Base-by-base conservation (phyloP, 768 basidiomycete species). In the Pleurotus eryngii region DNA sequence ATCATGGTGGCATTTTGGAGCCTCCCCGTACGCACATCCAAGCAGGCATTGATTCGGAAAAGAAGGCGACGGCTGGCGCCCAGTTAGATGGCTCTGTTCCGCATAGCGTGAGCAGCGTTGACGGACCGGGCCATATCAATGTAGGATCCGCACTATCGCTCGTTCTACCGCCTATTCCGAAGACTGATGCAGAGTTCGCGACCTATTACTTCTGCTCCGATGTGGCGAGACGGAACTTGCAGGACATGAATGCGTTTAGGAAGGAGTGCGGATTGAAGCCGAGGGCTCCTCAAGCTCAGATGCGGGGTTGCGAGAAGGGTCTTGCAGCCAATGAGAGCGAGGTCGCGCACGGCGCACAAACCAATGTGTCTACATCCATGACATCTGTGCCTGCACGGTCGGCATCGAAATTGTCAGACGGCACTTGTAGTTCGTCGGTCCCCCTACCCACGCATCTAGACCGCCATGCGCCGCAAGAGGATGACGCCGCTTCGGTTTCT, bases 201-300 rank as follows among this genome's bases (percentile, higher is more conserved):
- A 57, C 63, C 1, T 60, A 74, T 56, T 77, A 73, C 56, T 54
- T 49, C 20, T 55, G 60, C 14, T 79, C 77, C n/a, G 47, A 61
- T 18, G 37, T 73, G 4, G 70, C 69, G 12, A 60, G 66, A 24
- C 37, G 57, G 11, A 83, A 82, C 63, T 68, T 66, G 5, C 63
- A 68, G 26, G 83, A 83, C 55, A 79, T 85, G 43, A 72, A 74
- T 5, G 59, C 69, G 0, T 87, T 87, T 67, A 72, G 72, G 48
- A 57, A 58, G 2, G 70, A 75, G 17, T 80, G 72, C 57, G 76
- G 81, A 12, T 74, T 76, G 43, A 70, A 77, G n/a, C 63, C 70
- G 2, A 73, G 79, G 17, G 67, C 74, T 22, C 12, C 11, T 15
- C 37, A 18, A n/a, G 49, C 38, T 20, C 27, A 50, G 2, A 35